Evolutionary conservation across 331 rosid genomes (phyloP), one percentile per base, ranked within the genome.

Genomic region (Quercus phellos): DNA sequence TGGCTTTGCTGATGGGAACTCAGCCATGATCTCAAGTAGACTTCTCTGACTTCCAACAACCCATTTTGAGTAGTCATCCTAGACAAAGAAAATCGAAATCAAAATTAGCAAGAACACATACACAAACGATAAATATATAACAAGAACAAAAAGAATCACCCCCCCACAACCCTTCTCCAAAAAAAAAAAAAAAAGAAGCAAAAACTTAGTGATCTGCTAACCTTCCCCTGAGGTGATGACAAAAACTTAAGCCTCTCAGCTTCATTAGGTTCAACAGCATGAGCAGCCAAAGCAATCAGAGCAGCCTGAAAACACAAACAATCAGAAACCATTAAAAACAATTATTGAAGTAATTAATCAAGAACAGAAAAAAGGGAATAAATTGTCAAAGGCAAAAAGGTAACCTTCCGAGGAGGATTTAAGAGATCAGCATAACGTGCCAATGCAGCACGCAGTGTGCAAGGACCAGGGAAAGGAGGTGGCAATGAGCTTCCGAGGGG

Each of bases 11-110:
- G 97, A 90, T 43, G 90, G 95, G 79, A 92, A 92, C 59, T 86
- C 97, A 10, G 93, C 93, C 97, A 92, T 87, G 53, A 89, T 89
- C 87, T 92, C 97, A 53, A 92, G 81, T 72, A 92, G 90, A 80
- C 90, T 92, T 83, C 97, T 90, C 82, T 90, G 97, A 87, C 93
- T 90, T 78, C 89, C 95, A 83, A 86, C 88, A 50, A 92, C 82
- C 97, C 97, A 92, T 82, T 92, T 90, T 77, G 93, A 89, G 82
- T 90, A 92, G 87, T 92, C 97, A 80, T 90, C 97, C 95, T 92
- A 75, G 58, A 83, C 13, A 77, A 67, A 34, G 63, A 55, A 51
- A 80, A 79, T 38, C 42, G 18, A 27, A n/a, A 59, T 30, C 61
- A 70, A 56, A 13, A 55, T 55, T 46, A 73, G 77, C 10, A 60